Conservation (phyloP, 73 alveolate genomes). For the Paramecium pentaurelia region DNA sequence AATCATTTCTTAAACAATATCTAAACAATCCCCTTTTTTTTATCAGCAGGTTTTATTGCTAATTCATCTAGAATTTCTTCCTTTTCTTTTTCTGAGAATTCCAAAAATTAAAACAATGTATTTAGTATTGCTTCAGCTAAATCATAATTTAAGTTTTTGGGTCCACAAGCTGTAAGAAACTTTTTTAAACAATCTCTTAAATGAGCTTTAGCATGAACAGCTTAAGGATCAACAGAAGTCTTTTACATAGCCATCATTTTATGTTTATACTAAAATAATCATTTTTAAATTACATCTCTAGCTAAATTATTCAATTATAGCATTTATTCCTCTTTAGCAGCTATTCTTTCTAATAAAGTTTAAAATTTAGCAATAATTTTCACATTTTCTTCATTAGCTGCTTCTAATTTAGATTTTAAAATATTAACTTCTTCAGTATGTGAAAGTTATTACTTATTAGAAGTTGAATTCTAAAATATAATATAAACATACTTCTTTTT, state of each 20-base stretch:
- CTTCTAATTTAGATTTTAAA: background rate
- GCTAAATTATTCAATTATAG: background rate
- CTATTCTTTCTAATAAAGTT: background rate
- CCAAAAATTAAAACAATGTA: background rate
- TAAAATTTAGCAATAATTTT: background rate
- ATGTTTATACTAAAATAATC: background rate
- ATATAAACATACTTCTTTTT: background rate
- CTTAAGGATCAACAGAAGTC: constrained; percentile 32
- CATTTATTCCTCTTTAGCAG: background rate
- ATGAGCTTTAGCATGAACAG: constrained; percentile 35
- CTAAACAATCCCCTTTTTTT: constrained; percentile 17
- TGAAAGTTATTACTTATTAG: background rate
- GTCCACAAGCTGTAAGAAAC: background rate
- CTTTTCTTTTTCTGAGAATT: constrained; percentile 11
- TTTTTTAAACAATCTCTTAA: background rate
- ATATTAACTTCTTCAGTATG: background rate
- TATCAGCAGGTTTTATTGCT: constrained; percentile 19
- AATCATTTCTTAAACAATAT: constrained; percentile 19
- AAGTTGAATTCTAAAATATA: background rate
- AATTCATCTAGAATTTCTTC: background rate
- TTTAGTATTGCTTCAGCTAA: background rate
- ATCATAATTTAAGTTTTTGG: background rate
- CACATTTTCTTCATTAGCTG: background rate
- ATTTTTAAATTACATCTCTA: background rate
- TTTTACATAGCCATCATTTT: background rate